Conservation (phyloP, 495 filamentous ascomycete species). For the Pseudevernia furfuracea region DNA sequence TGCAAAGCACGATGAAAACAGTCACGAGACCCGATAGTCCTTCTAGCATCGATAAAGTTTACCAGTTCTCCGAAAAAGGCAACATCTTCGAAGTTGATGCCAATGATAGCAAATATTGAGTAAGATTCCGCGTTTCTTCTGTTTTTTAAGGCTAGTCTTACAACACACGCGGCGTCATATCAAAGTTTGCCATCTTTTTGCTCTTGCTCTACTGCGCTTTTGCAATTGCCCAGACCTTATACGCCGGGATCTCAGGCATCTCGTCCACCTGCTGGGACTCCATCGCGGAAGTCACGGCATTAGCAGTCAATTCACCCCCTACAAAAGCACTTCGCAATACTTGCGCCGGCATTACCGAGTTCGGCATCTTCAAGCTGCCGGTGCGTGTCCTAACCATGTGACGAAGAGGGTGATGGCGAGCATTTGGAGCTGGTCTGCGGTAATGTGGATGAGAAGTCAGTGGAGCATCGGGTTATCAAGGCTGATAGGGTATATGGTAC, state of each 20-base stretch:
- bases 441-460: too few relatives aligned
- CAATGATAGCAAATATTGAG: neutral
- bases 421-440: too few relatives aligned
- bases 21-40: neutral
- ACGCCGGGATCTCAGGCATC: neutral
- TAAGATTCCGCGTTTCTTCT: neutral
- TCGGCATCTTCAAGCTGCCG: slow-evolving; percentile 8
- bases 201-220: neutral
- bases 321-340: slow-evolving; percentile 6
- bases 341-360: slow-evolving; percentile 12
- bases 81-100: neutral
- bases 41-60: neutral
- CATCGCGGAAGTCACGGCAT: too few relatives aligned
- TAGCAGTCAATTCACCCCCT: too few relatives aligned
- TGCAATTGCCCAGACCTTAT: neutral
- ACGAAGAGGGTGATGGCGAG: too few relatives aligned
- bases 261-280: neutral
- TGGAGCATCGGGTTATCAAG: too few relatives aligned
- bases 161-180: neutral
- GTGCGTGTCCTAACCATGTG: neutral
- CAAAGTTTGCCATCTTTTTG: neutral
- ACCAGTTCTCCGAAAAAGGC: slow-evolving; percentile 4
- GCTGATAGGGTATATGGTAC: too few relatives aligned
- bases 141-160: neutral
- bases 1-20: neutral